Evolutionary conservation across 78 protist species (phyloP).

Genomic region (Goniomonas avonlea): DNA sequence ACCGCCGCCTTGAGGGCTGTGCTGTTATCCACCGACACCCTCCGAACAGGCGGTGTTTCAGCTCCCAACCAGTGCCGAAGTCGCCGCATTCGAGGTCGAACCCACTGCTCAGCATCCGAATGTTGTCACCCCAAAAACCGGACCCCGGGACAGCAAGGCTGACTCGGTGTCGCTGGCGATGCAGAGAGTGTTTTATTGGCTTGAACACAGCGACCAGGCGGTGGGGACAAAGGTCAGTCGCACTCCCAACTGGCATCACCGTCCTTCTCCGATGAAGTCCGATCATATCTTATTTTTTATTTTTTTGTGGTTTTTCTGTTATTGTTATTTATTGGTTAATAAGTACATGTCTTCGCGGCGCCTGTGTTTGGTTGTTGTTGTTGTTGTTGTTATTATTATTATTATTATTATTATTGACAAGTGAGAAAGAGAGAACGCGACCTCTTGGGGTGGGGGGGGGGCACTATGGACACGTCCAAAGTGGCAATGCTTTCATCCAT

Average conservation of each 20-base stretch:
- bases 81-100: not conserved
- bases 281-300: not conserved
- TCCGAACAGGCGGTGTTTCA: slow-evolving; percentile 47
- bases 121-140: not conserved
- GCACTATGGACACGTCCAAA: not conserved
- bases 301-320: not conserved
- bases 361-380: too few species aligned
- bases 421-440: not conserved
- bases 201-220: slow-evolving; percentile 47
- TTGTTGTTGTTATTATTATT: too few species aligned
- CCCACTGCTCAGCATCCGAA: not conserved
- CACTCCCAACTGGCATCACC: not conserved
- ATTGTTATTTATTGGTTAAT: not conserved
- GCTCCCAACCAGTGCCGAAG: slow-evolving; percentile 30
- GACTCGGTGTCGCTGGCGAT: slow-evolving; percentile 49
- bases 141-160: not conserved
- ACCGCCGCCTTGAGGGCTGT: not conserved
- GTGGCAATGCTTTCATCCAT: too few species aligned
- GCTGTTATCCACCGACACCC: not conserved
- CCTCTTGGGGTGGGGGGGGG: not conserved
- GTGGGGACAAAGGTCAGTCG: slow-evolving; percentile 66
- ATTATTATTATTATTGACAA: not conserved
- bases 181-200: slow-evolving; percentile 54
- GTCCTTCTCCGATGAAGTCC: not conserved
- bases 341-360: too few species aligned